Conservation (phyloP, 805 yeast species). For the Cephaloascus fragrans region DNA sequence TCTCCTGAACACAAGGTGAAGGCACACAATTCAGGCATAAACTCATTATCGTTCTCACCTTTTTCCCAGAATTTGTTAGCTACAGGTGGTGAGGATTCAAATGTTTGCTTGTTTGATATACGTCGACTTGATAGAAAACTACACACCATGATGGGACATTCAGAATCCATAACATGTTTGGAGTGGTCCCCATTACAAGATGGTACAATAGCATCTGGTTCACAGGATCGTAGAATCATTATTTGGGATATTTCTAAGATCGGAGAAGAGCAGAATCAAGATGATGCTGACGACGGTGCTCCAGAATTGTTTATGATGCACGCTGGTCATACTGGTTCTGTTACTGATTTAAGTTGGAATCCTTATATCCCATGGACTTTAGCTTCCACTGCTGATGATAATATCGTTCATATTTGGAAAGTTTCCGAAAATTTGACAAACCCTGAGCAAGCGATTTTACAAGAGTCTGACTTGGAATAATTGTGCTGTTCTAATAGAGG, state of each 20-base stretch:
- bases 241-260: constrained; percentile 74
- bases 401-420: constrained; percentile 52
- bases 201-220: constrained; percentile 69
- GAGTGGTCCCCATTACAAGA: constrained; percentile 76
- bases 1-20: constrained; percentile 1
- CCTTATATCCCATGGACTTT: constrained; percentile 68
- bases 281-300: constrained; percentile 85
- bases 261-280: constrained; percentile 79
- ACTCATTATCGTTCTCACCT: constrained; percentile 52
- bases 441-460: constrained; percentile 4
- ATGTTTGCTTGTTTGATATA: constrained; percentile 55
- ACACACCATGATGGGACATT: constrained; percentile 77
- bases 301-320: constrained; percentile 88
- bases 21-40: constrained; percentile 9
- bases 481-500: too few species aligned
- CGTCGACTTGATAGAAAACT: constrained; percentile 38
- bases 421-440: constrained; percentile 23
- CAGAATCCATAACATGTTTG: constrained; percentile 57
- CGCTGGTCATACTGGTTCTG: constrained; percentile 79
- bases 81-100: constrained; percentile 61
- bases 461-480: constrained; percentile 3
- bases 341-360: constrained; percentile 65
- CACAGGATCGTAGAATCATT: constrained; percentile 68
- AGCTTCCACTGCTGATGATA: constrained; percentile 55
- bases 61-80: constrained; percentile 53